Evolutionary conservation across 139 green algal species (phyloP).

Genomic region (Bryopsis sp.): DNA sequence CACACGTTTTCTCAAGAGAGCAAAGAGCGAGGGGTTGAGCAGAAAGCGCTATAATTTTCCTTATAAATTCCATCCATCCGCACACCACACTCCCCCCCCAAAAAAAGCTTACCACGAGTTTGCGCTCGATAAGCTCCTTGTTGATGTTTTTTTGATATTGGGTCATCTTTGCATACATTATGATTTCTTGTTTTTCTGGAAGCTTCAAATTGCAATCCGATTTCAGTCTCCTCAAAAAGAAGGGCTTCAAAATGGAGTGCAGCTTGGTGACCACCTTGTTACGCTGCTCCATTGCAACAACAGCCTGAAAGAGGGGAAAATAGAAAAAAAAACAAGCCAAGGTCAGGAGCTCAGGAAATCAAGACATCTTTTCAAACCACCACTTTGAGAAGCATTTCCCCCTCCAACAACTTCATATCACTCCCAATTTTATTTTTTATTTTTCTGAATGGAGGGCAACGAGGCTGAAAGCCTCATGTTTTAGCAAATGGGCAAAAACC

Average conservation of each 20-base stretch:
- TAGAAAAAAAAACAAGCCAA: not conserved
- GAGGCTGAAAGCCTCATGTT: too few species aligned
- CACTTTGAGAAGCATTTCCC: not conserved
- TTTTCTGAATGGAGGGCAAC: too few species aligned
- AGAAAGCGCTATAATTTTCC: too few species aligned
- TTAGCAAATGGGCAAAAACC: too few species aligned
- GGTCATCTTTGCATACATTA: slow-evolving; percentile 80
- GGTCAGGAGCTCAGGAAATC: not conserved
- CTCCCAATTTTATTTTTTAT: too few species aligned
- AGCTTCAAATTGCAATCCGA: slow-evolving; percentile 72
- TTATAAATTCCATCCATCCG: too few species aligned
- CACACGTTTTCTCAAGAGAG: too few species aligned
- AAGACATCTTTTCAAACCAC: not conserved
- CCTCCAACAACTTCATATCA: too few species aligned
- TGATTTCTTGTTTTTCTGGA: slow-evolving; percentile 78
- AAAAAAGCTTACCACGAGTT: too few species aligned
- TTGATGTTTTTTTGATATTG: slow-evolving; percentile 67
- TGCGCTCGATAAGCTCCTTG: slow-evolving; percentile 60
- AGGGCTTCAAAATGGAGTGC: slow-evolving; percentile 83
- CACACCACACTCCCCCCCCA: too few species aligned
- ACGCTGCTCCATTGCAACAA: slow-evolving; percentile 67
- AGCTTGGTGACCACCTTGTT: slow-evolving; percentile 72
- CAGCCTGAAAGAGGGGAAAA: slow-evolving; percentile 33
- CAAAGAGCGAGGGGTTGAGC: too few species aligned
- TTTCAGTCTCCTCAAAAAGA: slow-evolving; percentile 87